phyloP scores from a whole-genome alignment of 495 filamentous ascomycete species.

The Xylaria grammica region DNA sequence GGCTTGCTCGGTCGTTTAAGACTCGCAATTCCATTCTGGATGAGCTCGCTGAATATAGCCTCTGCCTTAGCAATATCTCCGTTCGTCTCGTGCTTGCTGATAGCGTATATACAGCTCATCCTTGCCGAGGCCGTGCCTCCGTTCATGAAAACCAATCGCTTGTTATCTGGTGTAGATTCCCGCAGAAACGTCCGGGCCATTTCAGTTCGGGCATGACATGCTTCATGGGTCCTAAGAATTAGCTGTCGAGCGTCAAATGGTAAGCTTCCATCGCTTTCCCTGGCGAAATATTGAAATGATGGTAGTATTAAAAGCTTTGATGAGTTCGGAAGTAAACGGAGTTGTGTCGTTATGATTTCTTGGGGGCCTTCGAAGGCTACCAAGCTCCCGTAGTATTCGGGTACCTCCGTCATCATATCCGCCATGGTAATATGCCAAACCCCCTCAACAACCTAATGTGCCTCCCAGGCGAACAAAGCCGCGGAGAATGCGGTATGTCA shows the following conservation, averaged over 20 bases:
- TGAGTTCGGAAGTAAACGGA: constrained; percentile 56
- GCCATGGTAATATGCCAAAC: constrained; percentile 8
- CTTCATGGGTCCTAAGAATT: constrained; percentile 48
- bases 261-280: constrained; percentile 23
- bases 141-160: constrained; percentile 56
- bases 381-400: constrained; percentile 47
- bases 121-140: constrained; percentile 55
- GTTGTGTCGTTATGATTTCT: constrained; percentile 55
- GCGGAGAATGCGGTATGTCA: neutral
- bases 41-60: constrained; percentile 48
- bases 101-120: constrained; percentile 47
- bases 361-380: constrained; percentile 57
- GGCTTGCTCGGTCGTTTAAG: constrained; percentile 28
- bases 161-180: constrained; percentile 43
- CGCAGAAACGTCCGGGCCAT: constrained; percentile 51
- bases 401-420: constrained; percentile 5
- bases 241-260: constrained; percentile 44
- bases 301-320: constrained; percentile 56
- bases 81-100: constrained; percentile 48
- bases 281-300: constrained; percentile 42
- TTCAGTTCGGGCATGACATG: constrained; percentile 45
- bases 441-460: neutral
- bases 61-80: constrained; percentile 49
- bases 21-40: constrained; percentile 47
- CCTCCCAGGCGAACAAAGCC: neutral